Conservation (phyloP, 2,329 filamentous ascomycete genomes). For the Arthroderma sp. region DNA sequence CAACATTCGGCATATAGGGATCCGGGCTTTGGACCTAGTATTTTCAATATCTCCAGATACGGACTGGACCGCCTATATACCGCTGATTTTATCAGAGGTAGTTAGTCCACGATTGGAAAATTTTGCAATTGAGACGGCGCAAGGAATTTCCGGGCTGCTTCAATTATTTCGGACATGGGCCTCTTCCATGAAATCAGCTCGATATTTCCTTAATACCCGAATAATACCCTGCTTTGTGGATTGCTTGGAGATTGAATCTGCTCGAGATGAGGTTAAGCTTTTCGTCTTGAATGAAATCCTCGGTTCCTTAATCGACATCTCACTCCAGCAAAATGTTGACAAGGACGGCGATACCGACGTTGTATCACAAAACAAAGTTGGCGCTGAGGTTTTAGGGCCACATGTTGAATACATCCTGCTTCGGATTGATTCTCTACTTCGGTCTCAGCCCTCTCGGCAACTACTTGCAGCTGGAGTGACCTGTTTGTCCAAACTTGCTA, state of each 20-base stretch:
- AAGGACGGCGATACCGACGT: constrained; percentile 35
- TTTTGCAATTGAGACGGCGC: constrained; percentile 71
- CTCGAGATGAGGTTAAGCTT: constrained; percentile 74
- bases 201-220: constrained; percentile 51
- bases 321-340: constrained; percentile 31
- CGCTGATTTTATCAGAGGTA: constrained; percentile 58
- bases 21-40: constrained; percentile 69
- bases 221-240: constrained; percentile 61
- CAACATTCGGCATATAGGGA: constrained; percentile 45
- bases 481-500: constrained; percentile 62
- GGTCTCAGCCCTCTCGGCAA: constrained; percentile 52
- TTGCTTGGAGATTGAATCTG: constrained; percentile 56
- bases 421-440: constrained; percentile 39
- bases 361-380: constrained; percentile 27
- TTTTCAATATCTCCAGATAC: constrained; percentile 60
- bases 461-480: constrained; percentile 68
- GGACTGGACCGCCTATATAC: constrained; percentile 59
- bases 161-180: constrained; percentile 75
- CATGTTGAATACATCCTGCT: constrained; percentile 55
- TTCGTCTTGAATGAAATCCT: constrained; percentile 66
- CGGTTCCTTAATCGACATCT: constrained; percentile 51
- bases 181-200: constrained; percentile 48
- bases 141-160: constrained; percentile 73
- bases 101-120: constrained; percentile 65
- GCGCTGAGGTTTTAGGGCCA: constrained; percentile 30